These are phyloP conservation scores for Didymellaceae sp. DNA, from an alignment of 2,329 filamentous ascomycete species.

Conservation along the genomic window DNA sequence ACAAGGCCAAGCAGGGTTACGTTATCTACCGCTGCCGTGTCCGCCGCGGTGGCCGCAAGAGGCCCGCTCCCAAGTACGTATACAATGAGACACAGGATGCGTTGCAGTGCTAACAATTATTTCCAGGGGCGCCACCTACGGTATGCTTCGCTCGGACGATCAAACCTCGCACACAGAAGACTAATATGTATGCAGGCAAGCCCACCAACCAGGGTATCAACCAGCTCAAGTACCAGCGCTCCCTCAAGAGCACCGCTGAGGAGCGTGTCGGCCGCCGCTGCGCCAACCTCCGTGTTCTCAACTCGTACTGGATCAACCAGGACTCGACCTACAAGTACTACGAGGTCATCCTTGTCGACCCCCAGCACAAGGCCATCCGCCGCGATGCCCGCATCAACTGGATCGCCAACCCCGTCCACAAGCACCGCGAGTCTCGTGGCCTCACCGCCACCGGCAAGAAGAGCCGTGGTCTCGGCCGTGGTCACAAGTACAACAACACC, in stretches of 20 bases:
- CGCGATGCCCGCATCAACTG: constrained; percentile 99
- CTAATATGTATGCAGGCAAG: constrained; percentile 73
- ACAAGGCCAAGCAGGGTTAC: constrained; percentile 99
- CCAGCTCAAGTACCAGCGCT: constrained; percentile 99
- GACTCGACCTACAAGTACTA: constrained; percentile 99
- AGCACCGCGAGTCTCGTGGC: constrained; percentile 98
- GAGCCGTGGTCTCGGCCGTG: constrained; percentile 99
- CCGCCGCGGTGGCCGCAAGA: constrained; percentile 98
- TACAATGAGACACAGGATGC: not conserved
- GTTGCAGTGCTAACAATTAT: constrained; percentile 51
- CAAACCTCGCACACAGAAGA: constrained; percentile 7
- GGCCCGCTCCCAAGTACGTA: constrained; percentile 76
- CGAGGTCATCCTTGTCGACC: constrained; percentile 99
- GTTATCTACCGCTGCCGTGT: constrained; percentile 99
- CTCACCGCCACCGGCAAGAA: constrained; percentile 99
- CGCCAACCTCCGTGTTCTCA: constrained; percentile 98
- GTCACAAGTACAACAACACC: constrained; percentile 99
- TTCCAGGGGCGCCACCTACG: constrained; percentile 88
- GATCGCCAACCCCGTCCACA: constrained; percentile 99
- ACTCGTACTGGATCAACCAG: constrained; percentile 99
- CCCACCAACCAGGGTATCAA: constrained; percentile 99
- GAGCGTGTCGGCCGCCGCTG: constrained; percentile 99
- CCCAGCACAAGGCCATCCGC: constrained; percentile 99
- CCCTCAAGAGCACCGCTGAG: constrained; percentile 95
- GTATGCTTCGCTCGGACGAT: constrained; percentile 61